Percentiles rank a stretch among this genome's conserved stretches.
Conservation (phyloP, 495 filamentous ascomycete species). For the Penicillium arizonense region DNA sequence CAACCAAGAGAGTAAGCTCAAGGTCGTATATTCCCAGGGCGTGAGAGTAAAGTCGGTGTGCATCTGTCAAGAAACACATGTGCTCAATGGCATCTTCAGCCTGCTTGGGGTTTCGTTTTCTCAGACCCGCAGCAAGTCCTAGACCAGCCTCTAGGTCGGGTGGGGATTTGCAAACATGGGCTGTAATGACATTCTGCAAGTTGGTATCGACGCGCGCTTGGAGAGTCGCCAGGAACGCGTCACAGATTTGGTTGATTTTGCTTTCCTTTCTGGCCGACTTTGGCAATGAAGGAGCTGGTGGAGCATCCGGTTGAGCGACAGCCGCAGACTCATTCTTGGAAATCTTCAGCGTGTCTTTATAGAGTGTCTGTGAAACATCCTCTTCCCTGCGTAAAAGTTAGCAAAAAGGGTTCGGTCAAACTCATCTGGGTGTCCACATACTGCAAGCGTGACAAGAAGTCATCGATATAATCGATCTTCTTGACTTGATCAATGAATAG, state of each 20-base stretch:
- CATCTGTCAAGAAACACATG: slow-evolving; percentile 93
- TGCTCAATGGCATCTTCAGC: slow-evolving; percentile 88
- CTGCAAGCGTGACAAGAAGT: slow-evolving; percentile 88
- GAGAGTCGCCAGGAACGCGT: slow-evolving; percentile 74
- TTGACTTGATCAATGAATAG: slow-evolving; percentile 85
- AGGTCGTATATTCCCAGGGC: slow-evolving; percentile 89
- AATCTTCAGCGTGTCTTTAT: slow-evolving; percentile 70
- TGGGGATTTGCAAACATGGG: slow-evolving; percentile 88
- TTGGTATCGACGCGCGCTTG: slow-evolving; percentile 62
- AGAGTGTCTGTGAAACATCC: slow-evolving; percentile 92
- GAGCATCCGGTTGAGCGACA: slow-evolving; percentile 22
- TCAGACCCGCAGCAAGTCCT: slow-evolving; percentile 69
- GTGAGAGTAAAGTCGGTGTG: slow-evolving; percentile 88
- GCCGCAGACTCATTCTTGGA: slow-evolving; percentile 31
- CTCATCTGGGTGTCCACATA: slow-evolving; percentile 36
- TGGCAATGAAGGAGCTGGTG: slow-evolving; percentile 2
- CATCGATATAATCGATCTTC: slow-evolving; percentile 80
- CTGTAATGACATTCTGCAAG: slow-evolving; percentile 90
- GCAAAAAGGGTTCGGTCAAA: background rate
- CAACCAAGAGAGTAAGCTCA: slow-evolving; percentile 83
- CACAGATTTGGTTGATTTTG: slow-evolving; percentile 86
- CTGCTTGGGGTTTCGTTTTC: slow-evolving; percentile 61
- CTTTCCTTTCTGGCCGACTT: slow-evolving; percentile 32
- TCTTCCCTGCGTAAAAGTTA: slow-evolving; percentile 63
- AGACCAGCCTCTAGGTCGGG: slow-evolving; percentile 87